Percentiles rank a stretch among this genome's conserved stretches.
Conservation (phyloP, 163 green algal genomes). For the Chloroidium sp. region DNA sequence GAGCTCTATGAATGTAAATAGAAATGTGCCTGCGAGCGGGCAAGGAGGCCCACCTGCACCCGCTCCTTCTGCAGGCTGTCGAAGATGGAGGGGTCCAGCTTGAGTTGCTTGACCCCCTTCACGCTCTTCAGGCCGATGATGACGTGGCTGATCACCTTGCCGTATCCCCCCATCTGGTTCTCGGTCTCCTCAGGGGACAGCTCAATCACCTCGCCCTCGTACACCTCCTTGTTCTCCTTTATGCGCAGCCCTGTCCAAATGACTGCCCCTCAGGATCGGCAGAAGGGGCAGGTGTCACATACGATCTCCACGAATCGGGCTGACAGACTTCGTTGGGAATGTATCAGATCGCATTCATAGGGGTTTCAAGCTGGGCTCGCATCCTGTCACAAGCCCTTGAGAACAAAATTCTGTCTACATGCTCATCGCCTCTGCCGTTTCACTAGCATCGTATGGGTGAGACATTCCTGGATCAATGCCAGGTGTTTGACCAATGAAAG, state of each 20-base stretch:
- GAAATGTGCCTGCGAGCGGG: no score
- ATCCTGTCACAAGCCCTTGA: neutral
- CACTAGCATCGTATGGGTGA: no score
- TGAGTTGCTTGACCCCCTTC: constrained; percentile 93
- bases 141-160: constrained; percentile 85
- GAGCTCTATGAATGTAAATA: no score
- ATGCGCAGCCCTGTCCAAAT: constrained; percentile 80
- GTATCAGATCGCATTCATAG: no score
- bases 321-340: no score
- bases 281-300: neutral
- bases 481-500: no score
- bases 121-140: constrained; percentile 92
- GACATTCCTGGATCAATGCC: no score
- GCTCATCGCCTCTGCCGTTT: neutral
- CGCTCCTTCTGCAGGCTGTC: constrained; percentile 88
- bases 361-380: no score
- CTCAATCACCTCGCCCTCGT: constrained; percentile 97
- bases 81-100: constrained; percentile 97
- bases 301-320: neutral
- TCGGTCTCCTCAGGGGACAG: constrained; percentile 92
- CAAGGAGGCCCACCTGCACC: constrained; percentile 23
- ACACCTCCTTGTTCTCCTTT: constrained; percentile 99
- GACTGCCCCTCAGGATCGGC: neutral
- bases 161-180: constrained; percentile 62
- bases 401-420: neutral